These are phyloP conservation scores for Huntiella savannae DNA, from an alignment of 2,329 filamentous ascomycete species.

Conservation along the genomic window DNA sequence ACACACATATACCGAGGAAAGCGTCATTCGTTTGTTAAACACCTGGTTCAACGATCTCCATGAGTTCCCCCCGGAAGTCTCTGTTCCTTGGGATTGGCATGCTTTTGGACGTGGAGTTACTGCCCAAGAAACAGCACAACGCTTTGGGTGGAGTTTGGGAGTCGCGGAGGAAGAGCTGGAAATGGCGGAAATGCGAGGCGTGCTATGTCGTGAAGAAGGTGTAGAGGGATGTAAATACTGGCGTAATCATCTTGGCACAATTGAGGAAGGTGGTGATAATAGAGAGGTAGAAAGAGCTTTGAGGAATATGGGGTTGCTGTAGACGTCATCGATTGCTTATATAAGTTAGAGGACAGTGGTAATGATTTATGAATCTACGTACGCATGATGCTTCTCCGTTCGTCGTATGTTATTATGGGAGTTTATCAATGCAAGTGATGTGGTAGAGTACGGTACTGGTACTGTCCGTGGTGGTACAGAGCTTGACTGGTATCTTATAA, in stretches of 20 bases:
- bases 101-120: constrained; percentile 71
- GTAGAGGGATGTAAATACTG: constrained; percentile 86
- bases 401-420: too few species aligned
- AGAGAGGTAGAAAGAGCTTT: constrained; percentile 28
- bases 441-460: too few species aligned
- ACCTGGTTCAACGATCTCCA: constrained; percentile 60
- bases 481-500: too few species aligned
- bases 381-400: too few species aligned
- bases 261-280: constrained; percentile 18
- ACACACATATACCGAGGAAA: constrained; percentile 73
- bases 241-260: constrained; percentile 51
- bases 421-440: too few species aligned
- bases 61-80: constrained; percentile 40
- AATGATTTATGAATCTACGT: too few species aligned
- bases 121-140: constrained; percentile 70
- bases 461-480: too few species aligned
- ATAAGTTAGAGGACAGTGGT: not conserved
- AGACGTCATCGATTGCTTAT: constrained; percentile 2
- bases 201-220: constrained; percentile 75
- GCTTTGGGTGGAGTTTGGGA: constrained; percentile 92
- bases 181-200: constrained; percentile 86
- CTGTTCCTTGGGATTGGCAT: constrained; percentile 56
- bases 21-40: constrained; percentile 55
- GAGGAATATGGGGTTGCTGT: constrained; percentile 24
- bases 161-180: constrained; percentile 89